Base-by-base conservation (phyloP, 371 early-diverging fungal genomes). In the Rhizomucor miehei region DNA sequence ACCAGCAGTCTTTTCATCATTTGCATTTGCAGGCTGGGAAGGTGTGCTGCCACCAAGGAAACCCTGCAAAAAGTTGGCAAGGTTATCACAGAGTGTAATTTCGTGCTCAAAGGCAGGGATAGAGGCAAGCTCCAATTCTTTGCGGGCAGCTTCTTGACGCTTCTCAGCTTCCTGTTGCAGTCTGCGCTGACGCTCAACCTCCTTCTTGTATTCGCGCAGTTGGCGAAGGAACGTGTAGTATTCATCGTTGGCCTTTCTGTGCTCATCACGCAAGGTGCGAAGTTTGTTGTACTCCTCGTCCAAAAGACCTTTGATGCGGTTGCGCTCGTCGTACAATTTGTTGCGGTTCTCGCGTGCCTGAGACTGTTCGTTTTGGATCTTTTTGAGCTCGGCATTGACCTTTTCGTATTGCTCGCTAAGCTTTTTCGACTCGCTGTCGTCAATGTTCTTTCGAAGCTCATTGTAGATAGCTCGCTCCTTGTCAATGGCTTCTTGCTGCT, bases 91-190 rank as follows among this genome's bases (percentile, higher is more conserved):
- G 40, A 77, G 77, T 60, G 73, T 67, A 59, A 97, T 93, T 67
- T 97, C 97, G 57, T 79, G 79, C 52, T 82, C 76, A 73, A 86
- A 95, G 9, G 97, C 96, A 35, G 95, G 95, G 50, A 91, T 70
- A 52, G 92, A 89, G 24, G 95, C 96, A 48, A 84, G 70, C 62
- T 95, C 95, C 23, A 85, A 83, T 69, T 91, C 92, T 60, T 82
- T 73, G 55, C 81, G 71, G 13, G 89, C 88, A 25, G 79, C 70
- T 48, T 81, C 81, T 56, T 83, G 73, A 25, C 73, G 75, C 48
- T 85, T 71, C 59, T 81, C 85, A 51, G 79, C 78, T 53, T 88
- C 85, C 44, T 79, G 63, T 67, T 91, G 89, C 54, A 80, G 74
- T 63, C 89, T 82, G 47, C 74, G 84, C 62, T 69, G 73, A 48